Percentiles rank a stretch among this genome's conserved stretches.
Conservation (phyloP, 164 flowering plant genomes). For the Vitis riparia region DNA sequence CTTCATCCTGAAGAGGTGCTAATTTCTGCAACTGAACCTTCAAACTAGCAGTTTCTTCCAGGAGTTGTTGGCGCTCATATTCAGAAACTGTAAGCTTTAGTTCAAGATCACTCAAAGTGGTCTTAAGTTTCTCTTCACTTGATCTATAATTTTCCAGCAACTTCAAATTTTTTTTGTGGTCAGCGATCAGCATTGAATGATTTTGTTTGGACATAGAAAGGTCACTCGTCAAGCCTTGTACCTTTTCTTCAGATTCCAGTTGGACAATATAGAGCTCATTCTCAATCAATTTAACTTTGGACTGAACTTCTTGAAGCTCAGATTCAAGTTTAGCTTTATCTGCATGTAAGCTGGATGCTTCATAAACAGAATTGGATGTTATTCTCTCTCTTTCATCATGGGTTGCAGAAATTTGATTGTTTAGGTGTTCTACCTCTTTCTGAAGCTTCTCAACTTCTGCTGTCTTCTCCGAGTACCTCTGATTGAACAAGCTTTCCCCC, state of each 20-base stretch:
- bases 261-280: constrained; percentile 31
- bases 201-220: constrained; percentile 43
- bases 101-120: constrained; percentile 43
- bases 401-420: constrained; percentile 38
- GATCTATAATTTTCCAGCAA: constrained; percentile 43
- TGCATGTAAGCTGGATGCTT: constrained; percentile 47
- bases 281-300: constrained; percentile 31
- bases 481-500: constrained; percentile 43
- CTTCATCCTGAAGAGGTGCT: constrained; percentile 44
- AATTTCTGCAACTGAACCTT: constrained; percentile 54
- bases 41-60: constrained; percentile 46
- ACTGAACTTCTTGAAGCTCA: constrained; percentile 44
- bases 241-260: constrained; percentile 43
- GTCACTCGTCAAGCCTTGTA: constrained; percentile 40
- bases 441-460: constrained; percentile 61
- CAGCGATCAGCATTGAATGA: constrained; percentile 41
- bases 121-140: constrained; percentile 52
- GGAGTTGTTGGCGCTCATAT: constrained; percentile 50
- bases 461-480: constrained; percentile 43
- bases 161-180: constrained; percentile 41
- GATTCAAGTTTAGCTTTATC: constrained; percentile 50
- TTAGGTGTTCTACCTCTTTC: constrained; percentile 49
- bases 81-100: constrained; percentile 60
- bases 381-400: constrained; percentile 50
- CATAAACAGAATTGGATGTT: constrained; percentile 47